These are phyloP conservation scores for Arachis hypogaea DNA, from an alignment of 306 rosid species.

Conservation along the genomic window DNA sequence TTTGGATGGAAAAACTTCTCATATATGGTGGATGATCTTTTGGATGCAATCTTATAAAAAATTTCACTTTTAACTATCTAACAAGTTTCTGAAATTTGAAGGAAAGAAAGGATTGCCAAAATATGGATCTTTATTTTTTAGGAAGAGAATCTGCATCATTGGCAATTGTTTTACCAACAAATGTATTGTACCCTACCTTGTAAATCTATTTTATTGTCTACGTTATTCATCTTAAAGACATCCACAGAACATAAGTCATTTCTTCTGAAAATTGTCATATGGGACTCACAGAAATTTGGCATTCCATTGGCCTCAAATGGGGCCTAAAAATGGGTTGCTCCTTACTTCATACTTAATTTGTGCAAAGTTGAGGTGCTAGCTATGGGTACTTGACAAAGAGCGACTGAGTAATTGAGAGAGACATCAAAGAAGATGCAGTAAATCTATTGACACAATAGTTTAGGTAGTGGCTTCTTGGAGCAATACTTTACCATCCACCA, in stretches of 20 bases:
- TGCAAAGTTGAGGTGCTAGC: slow-evolving; percentile 2
- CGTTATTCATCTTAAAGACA: not conserved
- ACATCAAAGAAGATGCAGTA: not conserved
- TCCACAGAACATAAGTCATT: not conserved
- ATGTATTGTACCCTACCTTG: not conserved
- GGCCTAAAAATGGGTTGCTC: slow-evolving; percentile 5
- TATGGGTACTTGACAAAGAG: not conserved
- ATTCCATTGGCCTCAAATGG: slow-evolving; percentile 4
- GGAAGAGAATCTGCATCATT: not conserved
- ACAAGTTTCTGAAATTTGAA: not conserved
- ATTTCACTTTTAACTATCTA: not conserved
- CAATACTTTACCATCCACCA: not conserved
- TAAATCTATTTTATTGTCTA: not conserved
- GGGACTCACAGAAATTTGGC: not conserved
- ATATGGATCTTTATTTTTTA: not conserved
- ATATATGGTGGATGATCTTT: not conserved
- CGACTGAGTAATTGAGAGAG: slow-evolving; percentile 3
- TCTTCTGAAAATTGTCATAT: not conserved
- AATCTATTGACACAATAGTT: not conserved
- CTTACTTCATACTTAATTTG: slow-evolving; percentile 7
- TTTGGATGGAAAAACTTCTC: too few relatives aligned
- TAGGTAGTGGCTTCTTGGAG: not conserved
- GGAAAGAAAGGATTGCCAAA: not conserved
- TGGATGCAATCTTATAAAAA: not conserved
- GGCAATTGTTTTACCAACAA: not conserved